A percentile compares a stretch with the other conserved stretches of the same genome.
These are phyloP conservation scores for Durotheca rogersii DNA, from an alignment of 495 filamentous ascomycete species.

Conservation along the genomic window DNA sequence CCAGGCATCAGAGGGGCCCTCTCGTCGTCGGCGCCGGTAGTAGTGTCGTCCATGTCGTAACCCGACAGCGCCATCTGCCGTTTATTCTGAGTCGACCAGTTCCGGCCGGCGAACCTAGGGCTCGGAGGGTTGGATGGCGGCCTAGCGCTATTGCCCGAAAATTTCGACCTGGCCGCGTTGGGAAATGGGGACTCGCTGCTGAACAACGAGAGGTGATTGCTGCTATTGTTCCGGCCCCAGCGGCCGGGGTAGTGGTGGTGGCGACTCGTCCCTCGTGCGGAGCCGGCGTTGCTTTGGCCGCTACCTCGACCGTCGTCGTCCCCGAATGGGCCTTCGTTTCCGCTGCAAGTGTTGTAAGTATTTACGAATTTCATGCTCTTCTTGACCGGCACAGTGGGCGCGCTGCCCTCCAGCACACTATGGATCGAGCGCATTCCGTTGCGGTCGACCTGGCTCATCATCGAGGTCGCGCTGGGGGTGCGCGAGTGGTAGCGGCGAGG, in stretches of 20 bases:
- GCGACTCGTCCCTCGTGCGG: slow-evolving; percentile 62
- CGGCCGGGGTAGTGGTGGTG: slow-evolving; percentile 74
- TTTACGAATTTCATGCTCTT: slow-evolving; percentile 99
- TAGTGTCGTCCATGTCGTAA: slow-evolving; percentile 56
- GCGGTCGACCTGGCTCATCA: slow-evolving; percentile 77
- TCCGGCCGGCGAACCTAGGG: slow-evolving; percentile 40
- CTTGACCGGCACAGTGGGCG: slow-evolving; percentile 73
- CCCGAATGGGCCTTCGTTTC: slow-evolving; percentile 58
- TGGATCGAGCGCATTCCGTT: slow-evolving; percentile 61
- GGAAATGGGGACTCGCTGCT: slow-evolving; percentile 73
- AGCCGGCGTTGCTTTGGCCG: slow-evolving; percentile 59
- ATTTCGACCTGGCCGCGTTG: slow-evolving; percentile 41
- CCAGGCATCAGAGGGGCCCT: slow-evolving; percentile 71
- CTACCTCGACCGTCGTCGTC: slow-evolving; percentile 65
- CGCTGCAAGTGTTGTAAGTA: slow-evolving; percentile 66
- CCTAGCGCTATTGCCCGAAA: slow-evolving; percentile 43
- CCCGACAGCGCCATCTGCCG: slow-evolving; percentile 40
- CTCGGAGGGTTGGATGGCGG: slow-evolving; percentile 66
- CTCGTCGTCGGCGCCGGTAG: slow-evolving; percentile 81
- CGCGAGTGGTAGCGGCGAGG: slow-evolving; percentile 85
- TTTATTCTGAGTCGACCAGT: slow-evolving; percentile 32
- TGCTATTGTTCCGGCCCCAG: slow-evolving; percentile 63
- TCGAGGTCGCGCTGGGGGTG: slow-evolving; percentile 91
- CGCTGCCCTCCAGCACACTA: slow-evolving; percentile 59
- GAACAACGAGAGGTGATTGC: slow-evolving; percentile 69